Evolutionary conservation across 257 asterid genomes (phyloP), one percentile per base, ranked within the genome.

Genomic region (Anisodus tanguticus): DNA sequence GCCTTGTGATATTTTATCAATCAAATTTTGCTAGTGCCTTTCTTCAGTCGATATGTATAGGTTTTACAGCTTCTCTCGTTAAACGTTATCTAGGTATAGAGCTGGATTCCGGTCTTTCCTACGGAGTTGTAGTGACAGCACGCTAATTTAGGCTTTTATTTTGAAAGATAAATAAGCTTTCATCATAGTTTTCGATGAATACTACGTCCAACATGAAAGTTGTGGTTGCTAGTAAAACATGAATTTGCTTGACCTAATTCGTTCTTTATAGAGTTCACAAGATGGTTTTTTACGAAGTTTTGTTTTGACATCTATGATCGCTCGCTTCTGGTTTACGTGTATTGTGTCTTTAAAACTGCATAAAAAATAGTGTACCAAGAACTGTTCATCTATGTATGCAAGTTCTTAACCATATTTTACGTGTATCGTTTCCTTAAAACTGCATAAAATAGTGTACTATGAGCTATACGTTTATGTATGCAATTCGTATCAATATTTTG

Each of bases 81-180:
- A 15, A 6, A 37, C 19, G 55, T 70, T 41, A 0, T 31, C 22
- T 83, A 55, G 51, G 39, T 57, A 83, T 55, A 83, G 82, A 69
- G 85, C 81, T 70, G 58, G 84, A 55, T 19, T 83, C 85, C 85
- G 55, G 85, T 58, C 82, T 83, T n/a, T 71, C 17, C 4, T n/a
- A 60, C 62, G 62, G 80, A 74, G 13, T 49, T 22, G 10, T 12
- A 49, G 81, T 12, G 22, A 22, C 81, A 49, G 13, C 81, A 47
- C 11, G 80, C 49, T 49, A 49, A 74, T 74, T 49, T 74, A 49
- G 81, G 81, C 22, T 10, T 49, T 31, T 49, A 22, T 22, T 74
- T 74, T 74, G 81, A 74, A 74, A 35, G 19, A 8, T 74, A 6
- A 74, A 22, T 15, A 3, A 39, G 41, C 54, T 69, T 68, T 39